Base-by-base conservation (phyloP, 2,329 filamentous ascomycete genomes). In the Teratosphaeriaceae sp. region DNA sequence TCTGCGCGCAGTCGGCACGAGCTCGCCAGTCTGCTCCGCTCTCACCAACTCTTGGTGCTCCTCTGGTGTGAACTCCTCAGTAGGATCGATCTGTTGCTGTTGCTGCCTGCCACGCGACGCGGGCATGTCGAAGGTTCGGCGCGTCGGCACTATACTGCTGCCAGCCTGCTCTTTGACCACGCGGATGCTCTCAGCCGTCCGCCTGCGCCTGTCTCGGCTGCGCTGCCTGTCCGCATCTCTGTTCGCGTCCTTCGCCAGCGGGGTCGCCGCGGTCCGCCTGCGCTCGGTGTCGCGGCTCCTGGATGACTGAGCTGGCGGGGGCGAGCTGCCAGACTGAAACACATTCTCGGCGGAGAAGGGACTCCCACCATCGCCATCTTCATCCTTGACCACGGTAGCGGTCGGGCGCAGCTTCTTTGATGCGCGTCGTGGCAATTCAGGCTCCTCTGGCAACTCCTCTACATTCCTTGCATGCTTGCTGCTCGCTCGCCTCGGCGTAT, bases 51-150 rank as follows among this genome's bases (percentile, higher is more conserved):
- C 85, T 12, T 87, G 70, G 64, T 89, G 85, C 59, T 87, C 90
- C 50, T 96, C 88, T 0, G 89, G 86, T 1, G 89, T 95, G 53
- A 97, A 98, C 58, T 98, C 92, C 63, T 97, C 92, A 3, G 85
- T 86, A 0, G 82, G 73, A 47, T 88, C 82, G 5, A 86, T 61
- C 40, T 71, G 67, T 2, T 26, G 11, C n/a, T 53, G 48, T 41
- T 74, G 15, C 31, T 67, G 64, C 35, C 64, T 64, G 20, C 65
- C 36, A 38, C 69, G 67, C 29, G 71, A 63, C 33, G 77, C 58
- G 1, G 79, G 71, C 23, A 79, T 69, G 44, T 81, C 77, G 46
- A 84, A 79, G 0, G 74, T 76, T 38, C 72, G 74, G 26, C 78
- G 74, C 13, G 75, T 68, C 1, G 76, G 74, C 4, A 75, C 72